phyloP scores from a whole-genome alignment of 2,329 filamentous ascomycete species.

The Periconia macrospinosa region DNA sequence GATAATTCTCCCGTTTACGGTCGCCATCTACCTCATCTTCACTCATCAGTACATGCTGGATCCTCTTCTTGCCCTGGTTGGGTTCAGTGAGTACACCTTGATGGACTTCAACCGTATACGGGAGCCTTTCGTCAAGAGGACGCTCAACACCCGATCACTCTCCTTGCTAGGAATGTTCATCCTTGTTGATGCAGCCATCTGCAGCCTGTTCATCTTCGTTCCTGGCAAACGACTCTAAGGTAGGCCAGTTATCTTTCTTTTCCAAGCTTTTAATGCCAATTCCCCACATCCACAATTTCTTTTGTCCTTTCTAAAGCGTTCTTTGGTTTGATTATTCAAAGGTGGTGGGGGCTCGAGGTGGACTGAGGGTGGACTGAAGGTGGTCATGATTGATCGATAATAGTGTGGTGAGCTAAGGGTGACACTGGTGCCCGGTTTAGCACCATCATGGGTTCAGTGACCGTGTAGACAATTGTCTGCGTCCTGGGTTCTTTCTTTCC shows the following conservation, averaged over 20 bases:
- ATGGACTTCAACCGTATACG: conserved; percentile 87
- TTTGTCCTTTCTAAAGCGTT: background rate
- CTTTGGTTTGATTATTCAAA: background rate
- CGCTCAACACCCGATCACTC: conserved; percentile 79
- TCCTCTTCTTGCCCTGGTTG: conserved; percentile 83
- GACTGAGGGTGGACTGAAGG: background rate
- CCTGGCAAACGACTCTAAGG: conserved; percentile 76
- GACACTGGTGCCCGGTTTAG: background rate
- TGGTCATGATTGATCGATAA: background rate
- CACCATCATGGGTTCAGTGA: too few relatives aligned
- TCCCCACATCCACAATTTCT: conserved; percentile 11
- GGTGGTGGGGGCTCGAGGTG: background rate
- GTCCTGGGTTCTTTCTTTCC: background rate
- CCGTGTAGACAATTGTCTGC: too few relatives aligned
- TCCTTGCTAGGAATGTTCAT: conserved; percentile 78
- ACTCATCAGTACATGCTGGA: conserved; percentile 97
- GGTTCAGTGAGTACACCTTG: conserved; percentile 94
- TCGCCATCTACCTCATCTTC: conserved; percentile 72
- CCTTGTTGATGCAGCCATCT: conserved; percentile 77
- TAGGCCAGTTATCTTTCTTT: background rate
- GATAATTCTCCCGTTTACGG: conserved; percentile 85
- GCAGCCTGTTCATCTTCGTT: conserved; percentile 90
- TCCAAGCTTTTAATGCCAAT: conserved; percentile 20
- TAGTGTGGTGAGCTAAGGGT: background rate
- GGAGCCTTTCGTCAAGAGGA: conserved; percentile 86